These are phyloP conservation scores for Candida stauntonica DNA, from an alignment of 805 yeast genomes.

Conservation along the genomic window DNA sequence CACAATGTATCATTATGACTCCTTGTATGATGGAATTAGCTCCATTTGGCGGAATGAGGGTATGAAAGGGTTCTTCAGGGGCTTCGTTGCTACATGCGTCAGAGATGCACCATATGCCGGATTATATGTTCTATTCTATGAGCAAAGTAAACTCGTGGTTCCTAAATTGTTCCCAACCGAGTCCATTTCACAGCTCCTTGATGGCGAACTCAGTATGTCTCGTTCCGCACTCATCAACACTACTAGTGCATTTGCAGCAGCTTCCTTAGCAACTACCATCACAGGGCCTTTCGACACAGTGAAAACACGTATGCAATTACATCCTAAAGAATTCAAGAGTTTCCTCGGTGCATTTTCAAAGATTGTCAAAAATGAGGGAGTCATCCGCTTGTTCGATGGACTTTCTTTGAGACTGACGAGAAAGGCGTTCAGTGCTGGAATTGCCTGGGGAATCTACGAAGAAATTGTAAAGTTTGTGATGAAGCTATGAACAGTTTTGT, in stretches of 20 bases:
- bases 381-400: constrained; percentile 71
- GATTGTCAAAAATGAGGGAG: constrained; percentile 43
- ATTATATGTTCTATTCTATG: constrained; percentile 80
- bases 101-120: constrained; percentile 98
- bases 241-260: constrained; percentile 72
- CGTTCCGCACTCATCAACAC: constrained; percentile 62
- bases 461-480: constrained; percentile 52
- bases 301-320: constrained; percentile 84
- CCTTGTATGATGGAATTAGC: constrained; percentile 55
- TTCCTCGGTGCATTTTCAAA: constrained; percentile 36
- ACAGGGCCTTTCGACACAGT: constrained; percentile 96
- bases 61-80: constrained; percentile 71
- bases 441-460: constrained; percentile 96
- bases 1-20: constrained; percentile 61
- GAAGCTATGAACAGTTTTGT: constrained; percentile 1
- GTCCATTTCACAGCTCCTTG: neutral
- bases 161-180: constrained; percentile 33
- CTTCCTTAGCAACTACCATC: constrained; percentile 72
- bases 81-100: constrained; percentile 80
- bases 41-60: constrained; percentile 54
- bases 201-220: constrained; percentile 29
- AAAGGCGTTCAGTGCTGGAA: constrained; percentile 89
- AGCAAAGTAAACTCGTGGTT: constrained; percentile 55
- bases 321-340: constrained; percentile 43
- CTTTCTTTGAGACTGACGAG: constrained; percentile 73